phyloP scores from a whole-genome alignment of 805 yeast species.

The Sporopachydermia lactativora region DNA sequence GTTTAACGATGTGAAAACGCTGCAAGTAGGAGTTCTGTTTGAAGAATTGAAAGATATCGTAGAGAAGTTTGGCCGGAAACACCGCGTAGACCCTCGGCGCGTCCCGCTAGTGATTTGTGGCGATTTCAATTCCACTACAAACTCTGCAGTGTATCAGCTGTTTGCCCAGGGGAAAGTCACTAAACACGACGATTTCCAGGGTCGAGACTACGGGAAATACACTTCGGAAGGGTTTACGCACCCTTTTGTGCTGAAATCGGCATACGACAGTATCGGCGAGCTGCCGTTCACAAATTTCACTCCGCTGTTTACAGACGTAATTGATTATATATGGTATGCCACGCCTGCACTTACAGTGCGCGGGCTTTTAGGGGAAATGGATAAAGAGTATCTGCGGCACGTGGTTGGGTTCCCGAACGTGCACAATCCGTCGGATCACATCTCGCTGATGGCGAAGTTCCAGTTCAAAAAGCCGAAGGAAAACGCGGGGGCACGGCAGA shows the following conservation, averaged over 20 bases:
- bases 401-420: slow-evolving; percentile 90
- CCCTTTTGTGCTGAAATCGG: slow-evolving; percentile 66
- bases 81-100: slow-evolving; percentile 31
- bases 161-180: slow-evolving; percentile 71
- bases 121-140: slow-evolving; percentile 80
- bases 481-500: neutral
- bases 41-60: slow-evolving; percentile 70
- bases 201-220: slow-evolving; percentile 81
- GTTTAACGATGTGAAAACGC: slow-evolving; percentile 87
- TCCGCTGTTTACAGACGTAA: slow-evolving; percentile 83
- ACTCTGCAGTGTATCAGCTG: slow-evolving; percentile 87
- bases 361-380: slow-evolving; percentile 78
- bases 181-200: slow-evolving; percentile 67
- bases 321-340: slow-evolving; percentile 94
- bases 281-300: slow-evolving; percentile 90
- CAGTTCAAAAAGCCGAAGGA: slow-evolving; percentile 40
- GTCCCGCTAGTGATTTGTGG: slow-evolving; percentile 83
- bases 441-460: slow-evolving; percentile 72
- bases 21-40: slow-evolving; percentile 83
- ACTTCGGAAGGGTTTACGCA: slow-evolving; percentile 84
- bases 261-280: slow-evolving; percentile 76
- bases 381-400: slow-evolving; percentile 57
- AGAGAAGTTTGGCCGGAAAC: slow-evolving; percentile 27
- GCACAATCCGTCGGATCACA: slow-evolving; percentile 88
- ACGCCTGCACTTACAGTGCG: slow-evolving; percentile 67